phyloP scores from a whole-genome alignment of 768 basidiomycete species.

The Mycena pura region DNA sequence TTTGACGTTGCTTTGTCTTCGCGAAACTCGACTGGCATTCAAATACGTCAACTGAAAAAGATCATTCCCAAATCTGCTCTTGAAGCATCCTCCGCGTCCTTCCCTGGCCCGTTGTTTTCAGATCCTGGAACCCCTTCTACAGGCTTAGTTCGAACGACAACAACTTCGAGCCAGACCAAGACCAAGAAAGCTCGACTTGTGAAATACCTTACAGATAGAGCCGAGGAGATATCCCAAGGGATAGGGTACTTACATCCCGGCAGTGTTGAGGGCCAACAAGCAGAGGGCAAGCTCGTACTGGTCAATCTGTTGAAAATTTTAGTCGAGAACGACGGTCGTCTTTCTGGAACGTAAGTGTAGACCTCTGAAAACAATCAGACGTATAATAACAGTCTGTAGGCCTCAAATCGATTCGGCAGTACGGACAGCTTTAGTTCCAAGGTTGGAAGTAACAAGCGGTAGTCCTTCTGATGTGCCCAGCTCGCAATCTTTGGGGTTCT shows the following conservation, averaged over 20 bases:
- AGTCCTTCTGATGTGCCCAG: conserved; percentile 21
- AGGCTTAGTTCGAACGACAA: conserved; percentile 70
- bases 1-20: conserved; percentile 81
- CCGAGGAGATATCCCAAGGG: conserved; percentile 79
- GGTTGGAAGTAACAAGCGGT: conserved; percentile 43
- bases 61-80: conserved; percentile 73
- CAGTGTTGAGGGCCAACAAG: conserved; percentile 57
- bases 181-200: conserved; percentile 82
- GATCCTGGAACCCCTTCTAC: conserved; percentile 73
- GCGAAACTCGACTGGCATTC: conserved; percentile 71
- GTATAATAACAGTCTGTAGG: conserved; percentile 32
- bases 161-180: conserved; percentile 70
- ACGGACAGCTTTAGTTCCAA: conserved; percentile 73
- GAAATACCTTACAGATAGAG: conserved; percentile 78
- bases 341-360: conserved; percentile 80
- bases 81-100: conserved; percentile 60
- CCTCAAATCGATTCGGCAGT: conserved; percentile 77
- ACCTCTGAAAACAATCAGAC: neutral
- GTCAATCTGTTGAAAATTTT: conserved; percentile 78
- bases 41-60: conserved; percentile 70
- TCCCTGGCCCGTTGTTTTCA: conserved; percentile 87
- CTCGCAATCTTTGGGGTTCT: conserved; percentile 33
- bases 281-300: conserved; percentile 80
- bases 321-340: conserved; percentile 88
- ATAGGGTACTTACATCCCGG: conserved; percentile 69